These are phyloP conservation scores for Saturnispora mendoncae DNA, from an alignment of 805 yeast species.

Conservation along the genomic window DNA sequence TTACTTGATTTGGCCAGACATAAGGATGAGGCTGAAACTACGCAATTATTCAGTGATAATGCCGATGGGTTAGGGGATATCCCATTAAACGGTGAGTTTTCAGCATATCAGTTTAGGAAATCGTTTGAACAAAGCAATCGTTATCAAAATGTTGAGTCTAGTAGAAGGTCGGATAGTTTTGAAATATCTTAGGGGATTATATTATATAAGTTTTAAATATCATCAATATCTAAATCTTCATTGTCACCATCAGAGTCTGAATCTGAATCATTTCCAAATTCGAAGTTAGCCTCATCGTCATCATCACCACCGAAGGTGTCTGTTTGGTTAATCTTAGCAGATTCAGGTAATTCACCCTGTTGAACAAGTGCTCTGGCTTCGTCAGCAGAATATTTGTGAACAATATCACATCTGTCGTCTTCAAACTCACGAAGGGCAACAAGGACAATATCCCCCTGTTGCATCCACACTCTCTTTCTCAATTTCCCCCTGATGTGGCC, in stretches of 20 bases:
- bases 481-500: constrained; percentile 98
- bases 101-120: constrained; percentile 63
- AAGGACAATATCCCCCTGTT: constrained; percentile 94
- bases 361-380: constrained; percentile 95
- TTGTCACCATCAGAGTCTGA: constrained; percentile 50
- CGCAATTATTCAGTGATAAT: constrained; percentile 33
- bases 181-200: constrained; percentile 31
- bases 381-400: constrained; percentile 91
- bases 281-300: constrained; percentile 96
- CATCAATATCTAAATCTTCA: constrained; percentile 83
- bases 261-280: constrained; percentile 89
- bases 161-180: constrained; percentile 52
- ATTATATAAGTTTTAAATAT: too few relatives aligned
- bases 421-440: constrained; percentile 97
- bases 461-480: constrained; percentile 99
- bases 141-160: constrained; percentile 19
- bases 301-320: constrained; percentile 95
- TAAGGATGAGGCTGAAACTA: constrained; percentile 38
- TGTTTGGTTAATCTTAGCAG: constrained; percentile 94
- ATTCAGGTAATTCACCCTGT: constrained; percentile 95
- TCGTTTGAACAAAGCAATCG: constrained; percentile 46
- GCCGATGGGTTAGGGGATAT: constrained; percentile 49
- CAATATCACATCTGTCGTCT: constrained; percentile 96
- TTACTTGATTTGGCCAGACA: constrained; percentile 70
- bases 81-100: constrained; percentile 79